Base-by-base conservation (phyloP, 2,329 filamentous ascomycete genomes). In the Xylaria sp. region DNA sequence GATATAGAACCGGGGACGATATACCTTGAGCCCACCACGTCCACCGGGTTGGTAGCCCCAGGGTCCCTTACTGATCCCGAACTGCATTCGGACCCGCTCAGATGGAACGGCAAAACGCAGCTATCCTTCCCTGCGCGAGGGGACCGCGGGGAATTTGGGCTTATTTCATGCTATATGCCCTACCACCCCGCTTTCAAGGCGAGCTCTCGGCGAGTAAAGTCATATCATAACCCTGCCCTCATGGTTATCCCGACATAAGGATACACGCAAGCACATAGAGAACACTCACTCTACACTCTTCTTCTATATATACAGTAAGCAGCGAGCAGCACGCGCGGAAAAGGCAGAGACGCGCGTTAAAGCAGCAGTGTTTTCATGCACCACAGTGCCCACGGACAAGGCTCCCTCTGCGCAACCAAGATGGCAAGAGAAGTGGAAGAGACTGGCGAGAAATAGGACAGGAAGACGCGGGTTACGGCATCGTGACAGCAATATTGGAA, bases 21-120 rank as follows among this genome's bases (percentile, higher is more conserved):
- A 59, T 58, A 12, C 12, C 5, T 12, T 20, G 23, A 34, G 15
- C 46, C 12, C 56, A 54, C 20, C 55, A 37, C 25, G 20, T 39
- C 3, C 20, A 48, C 46, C 46, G n/a, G n/a, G 5, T 23, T 20
- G 46, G n/a, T 48, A 8, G 3, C 55, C 28, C 7, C 9, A 10
- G 63, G 23, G 23, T 37, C 13, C 18, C 34, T 46, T 25, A 46
- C 25, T 44, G 62, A 31, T 28, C 23, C 12, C 34, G 34, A 54
- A 18, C 55, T 20, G 13, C 48, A 65, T 46, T 37, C 41, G 41
- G 66, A 61, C 56, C 46, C 31, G 55, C 41, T 44, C 25, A 50
- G 28, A 56, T 25, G 50, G 56, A 46, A 56, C 20, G 15, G 20
- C 20, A 31, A 12, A 41, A 56, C 50, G 66, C 50, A 61, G 61